These are phyloP conservation scores for Ophiostoma ulmi DNA, from an alignment of 2,329 filamentous ascomycete genomes.

Conservation along the genomic window DNA sequence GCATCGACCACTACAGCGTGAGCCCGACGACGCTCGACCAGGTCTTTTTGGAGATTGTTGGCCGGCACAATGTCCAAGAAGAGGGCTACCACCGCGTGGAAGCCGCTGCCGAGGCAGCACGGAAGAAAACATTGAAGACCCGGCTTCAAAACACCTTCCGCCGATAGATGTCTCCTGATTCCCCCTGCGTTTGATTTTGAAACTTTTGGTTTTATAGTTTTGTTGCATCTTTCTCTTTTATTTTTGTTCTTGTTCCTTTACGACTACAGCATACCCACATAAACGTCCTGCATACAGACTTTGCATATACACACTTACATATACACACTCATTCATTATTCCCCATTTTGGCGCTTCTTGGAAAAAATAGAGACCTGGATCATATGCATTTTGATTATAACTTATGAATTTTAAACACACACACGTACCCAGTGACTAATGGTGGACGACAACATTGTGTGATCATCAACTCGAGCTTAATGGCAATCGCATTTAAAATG, in stretches of 20 bases:
- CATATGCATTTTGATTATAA: background rate
- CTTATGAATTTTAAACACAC: background rate
- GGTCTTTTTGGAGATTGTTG: constrained; percentile 82
- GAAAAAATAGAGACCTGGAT: background rate
- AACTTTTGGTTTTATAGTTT: background rate
- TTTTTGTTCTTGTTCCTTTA: background rate
- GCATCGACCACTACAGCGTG: constrained; percentile 81
- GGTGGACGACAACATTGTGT: background rate
- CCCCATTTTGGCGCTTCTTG: constrained; percentile 2
- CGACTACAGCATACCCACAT: background rate
- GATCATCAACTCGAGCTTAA: background rate
- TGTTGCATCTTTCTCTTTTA: background rate
- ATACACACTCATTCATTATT: background rate
- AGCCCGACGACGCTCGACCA: constrained; percentile 83
- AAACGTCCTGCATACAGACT: background rate
- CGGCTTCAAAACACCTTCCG: background rate
- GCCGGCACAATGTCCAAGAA: constrained; percentile 71
- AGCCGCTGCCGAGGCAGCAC: constrained; percentile 10
- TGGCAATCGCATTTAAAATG: background rate
- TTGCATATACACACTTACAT: background rate
- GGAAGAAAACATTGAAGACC: background rate
- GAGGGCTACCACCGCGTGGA: constrained; percentile 50
- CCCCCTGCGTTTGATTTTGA: background rate
- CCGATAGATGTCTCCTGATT: background rate
- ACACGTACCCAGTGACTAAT: background rate